Evolutionary conservation across 257 asterid species (phyloP).

Genomic region (Cynanchum wilfordii): DNA sequence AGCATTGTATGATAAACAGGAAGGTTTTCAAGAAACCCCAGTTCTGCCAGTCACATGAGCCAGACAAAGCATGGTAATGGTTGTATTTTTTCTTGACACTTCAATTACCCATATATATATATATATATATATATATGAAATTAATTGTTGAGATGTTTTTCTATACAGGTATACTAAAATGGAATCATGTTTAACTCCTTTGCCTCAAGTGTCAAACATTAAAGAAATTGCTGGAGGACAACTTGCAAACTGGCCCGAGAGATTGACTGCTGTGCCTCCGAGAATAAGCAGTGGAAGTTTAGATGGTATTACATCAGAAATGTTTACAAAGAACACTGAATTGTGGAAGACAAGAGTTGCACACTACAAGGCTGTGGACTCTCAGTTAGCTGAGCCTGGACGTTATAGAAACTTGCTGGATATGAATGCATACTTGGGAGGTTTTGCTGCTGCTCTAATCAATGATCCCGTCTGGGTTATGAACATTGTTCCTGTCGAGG

Average conservation of each 20-base stretch:
- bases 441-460: slow-evolving; percentile 83
- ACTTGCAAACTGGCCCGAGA: slow-evolving; percentile 72
- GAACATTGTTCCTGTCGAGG: slow-evolving; percentile 71
- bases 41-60: slow-evolving; percentile 59
- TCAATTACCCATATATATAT: too few species aligned
- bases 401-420: slow-evolving; percentile 85
- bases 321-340: slow-evolving; percentile 39
- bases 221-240: slow-evolving; percentile 65
- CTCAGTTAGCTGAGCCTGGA: slow-evolving; percentile 71
- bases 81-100: background rate
- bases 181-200: slow-evolving; percentile 77
- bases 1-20: slow-evolving; percentile 58
- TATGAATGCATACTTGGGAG: slow-evolving; percentile 84
- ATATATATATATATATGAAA: too few species aligned
- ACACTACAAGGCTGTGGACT: slow-evolving; percentile 62
- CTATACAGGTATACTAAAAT: slow-evolving; percentile 72
- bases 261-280: slow-evolving; percentile 70
- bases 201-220: slow-evolving; percentile 66
- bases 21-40: slow-evolving; percentile 59
- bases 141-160: too few species aligned
- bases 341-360: slow-evolving; percentile 69
- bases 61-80: slow-evolving; percentile 77
- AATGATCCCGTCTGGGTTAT: slow-evolving; percentile 87
- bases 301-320: slow-evolving; percentile 46
- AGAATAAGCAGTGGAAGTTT: slow-evolving; percentile 54